Conservation (phyloP, 371 early-diverging fungal genomes). For the Chytridium lagenaria region DNA sequence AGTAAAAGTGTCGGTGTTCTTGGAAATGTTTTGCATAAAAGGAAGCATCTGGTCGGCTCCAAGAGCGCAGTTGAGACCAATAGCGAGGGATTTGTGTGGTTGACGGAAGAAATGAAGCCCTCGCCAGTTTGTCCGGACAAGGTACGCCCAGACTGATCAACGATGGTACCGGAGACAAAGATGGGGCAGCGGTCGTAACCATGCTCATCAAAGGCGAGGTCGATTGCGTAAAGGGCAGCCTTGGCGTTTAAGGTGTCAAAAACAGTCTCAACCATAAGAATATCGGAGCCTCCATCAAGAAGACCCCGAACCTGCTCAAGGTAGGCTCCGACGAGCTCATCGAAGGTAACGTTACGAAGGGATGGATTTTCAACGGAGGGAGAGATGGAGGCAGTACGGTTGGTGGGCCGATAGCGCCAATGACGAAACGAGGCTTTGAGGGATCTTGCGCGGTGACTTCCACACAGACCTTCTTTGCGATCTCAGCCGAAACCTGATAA, state of each 20-base stretch:
- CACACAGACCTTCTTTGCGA: slow-evolving; percentile 84
- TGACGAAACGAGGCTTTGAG: slow-evolving; percentile 48
- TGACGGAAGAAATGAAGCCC: slow-evolving; percentile 85
- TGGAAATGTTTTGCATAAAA: slow-evolving; percentile 87
- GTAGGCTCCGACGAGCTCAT: slow-evolving; percentile 88
- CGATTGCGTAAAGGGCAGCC: slow-evolving; percentile 90
- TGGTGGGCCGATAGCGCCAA: slow-evolving; percentile 93
- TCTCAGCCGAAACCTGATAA: slow-evolving; percentile 71
- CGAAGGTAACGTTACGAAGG: slow-evolving; percentile 91
- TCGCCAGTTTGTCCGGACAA: slow-evolving; percentile 96
- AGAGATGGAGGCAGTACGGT: slow-evolving; percentile 93
- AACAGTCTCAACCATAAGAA: slow-evolving; percentile 91
- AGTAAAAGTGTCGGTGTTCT: slow-evolving; percentile 77
- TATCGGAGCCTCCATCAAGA: slow-evolving; percentile 90
- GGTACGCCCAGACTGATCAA: slow-evolving; percentile 93
- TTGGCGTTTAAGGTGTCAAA: slow-evolving; percentile 96
- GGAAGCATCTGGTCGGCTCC: slow-evolving; percentile 96
- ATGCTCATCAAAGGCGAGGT: slow-evolving; percentile 74
- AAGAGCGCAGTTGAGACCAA: slow-evolving; percentile 94
- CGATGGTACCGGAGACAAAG: slow-evolving; percentile 96
- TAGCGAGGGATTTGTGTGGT: slow-evolving; percentile 84
- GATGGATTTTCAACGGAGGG: slow-evolving; percentile 95
- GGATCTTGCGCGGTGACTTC: slow-evolving; percentile 57
- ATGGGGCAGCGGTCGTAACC: slow-evolving; percentile 82
- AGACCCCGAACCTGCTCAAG: slow-evolving; percentile 86